Evolutionary conservation across 768 basidiomycete species (phyloP).

Genomic region (Amanita pseudoporphyria): DNA sequence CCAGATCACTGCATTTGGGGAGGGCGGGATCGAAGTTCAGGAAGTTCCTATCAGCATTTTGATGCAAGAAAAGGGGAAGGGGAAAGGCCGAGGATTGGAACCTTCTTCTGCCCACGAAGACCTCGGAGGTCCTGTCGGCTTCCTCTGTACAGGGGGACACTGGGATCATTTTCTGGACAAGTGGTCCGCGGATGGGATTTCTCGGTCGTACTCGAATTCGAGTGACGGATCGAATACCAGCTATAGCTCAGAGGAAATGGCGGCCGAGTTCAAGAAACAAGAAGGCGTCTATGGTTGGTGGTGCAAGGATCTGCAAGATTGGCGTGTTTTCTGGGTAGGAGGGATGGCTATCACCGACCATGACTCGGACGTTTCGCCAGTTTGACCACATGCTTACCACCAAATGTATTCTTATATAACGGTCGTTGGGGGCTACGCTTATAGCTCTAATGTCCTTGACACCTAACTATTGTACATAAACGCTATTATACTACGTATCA

Average conservation of each 20-base stretch:
- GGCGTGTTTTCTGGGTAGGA: conserved; percentile 78
- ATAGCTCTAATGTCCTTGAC: not conserved
- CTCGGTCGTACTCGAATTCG: conserved; percentile 33
- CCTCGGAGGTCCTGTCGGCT: conserved; percentile 54
- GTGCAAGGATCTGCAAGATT: conserved; percentile 64
- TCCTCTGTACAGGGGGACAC: conserved; percentile 41
- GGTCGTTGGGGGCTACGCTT: not conserved
- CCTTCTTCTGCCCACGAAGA: conserved; percentile 44
- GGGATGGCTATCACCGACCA: conserved; percentile 24
- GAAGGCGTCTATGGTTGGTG: conserved; percentile 76
- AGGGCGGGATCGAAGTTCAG: conserved; percentile 65
- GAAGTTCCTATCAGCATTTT: conserved; percentile 52
- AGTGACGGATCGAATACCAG: conserved; percentile 40
- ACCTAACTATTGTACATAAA: conserved; percentile 11
- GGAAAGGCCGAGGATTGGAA: conserved; percentile 19
- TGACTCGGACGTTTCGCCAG: not conserved
- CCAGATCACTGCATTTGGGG: conserved; percentile 62
- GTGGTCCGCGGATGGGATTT: conserved; percentile 21
- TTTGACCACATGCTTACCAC: not conserved
- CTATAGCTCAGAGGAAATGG: conserved; percentile 42
- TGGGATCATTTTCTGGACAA: conserved; percentile 37
- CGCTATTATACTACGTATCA: conserved; percentile 2
- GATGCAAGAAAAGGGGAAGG: conserved; percentile 37
- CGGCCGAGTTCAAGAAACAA: conserved; percentile 35
- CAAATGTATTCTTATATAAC: too few relatives aligned